These are phyloP conservation scores for Corynespora cassiicola DNA, from an alignment of 2,329 filamentous ascomycete genomes.

Conservation along the genomic window DNA sequence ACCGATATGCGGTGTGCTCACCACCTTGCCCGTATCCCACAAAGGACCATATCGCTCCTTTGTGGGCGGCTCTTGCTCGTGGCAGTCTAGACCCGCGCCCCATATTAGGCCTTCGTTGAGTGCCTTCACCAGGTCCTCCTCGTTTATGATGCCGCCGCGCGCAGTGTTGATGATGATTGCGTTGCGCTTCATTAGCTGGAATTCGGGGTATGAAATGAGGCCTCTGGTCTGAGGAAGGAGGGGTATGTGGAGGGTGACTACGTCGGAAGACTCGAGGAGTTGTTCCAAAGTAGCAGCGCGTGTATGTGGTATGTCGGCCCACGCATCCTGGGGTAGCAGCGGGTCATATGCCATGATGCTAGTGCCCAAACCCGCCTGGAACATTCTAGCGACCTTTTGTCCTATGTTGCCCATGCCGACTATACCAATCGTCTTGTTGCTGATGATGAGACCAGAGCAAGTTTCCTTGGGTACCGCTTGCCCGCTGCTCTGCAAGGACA, in stretches of 20 bases:
- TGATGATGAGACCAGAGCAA: slow-evolving; percentile 49
- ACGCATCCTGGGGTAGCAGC: slow-evolving; percentile 50
- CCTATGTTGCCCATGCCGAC: slow-evolving; percentile 54
- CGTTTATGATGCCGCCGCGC: slow-evolving; percentile 57
- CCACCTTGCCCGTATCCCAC: slow-evolving; percentile 52
- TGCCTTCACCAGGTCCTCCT: slow-evolving; percentile 52
- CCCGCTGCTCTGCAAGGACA: slow-evolving; percentile 40
- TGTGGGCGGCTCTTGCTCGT: slow-evolving; percentile 53
- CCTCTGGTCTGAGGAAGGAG: slow-evolving; percentile 29
- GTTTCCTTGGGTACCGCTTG: slow-evolving; percentile 47
- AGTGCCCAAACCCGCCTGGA: slow-evolving; percentile 46
- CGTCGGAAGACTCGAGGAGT: slow-evolving; percentile 18
- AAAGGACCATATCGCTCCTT: slow-evolving; percentile 48
- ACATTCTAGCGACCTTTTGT: slow-evolving; percentile 20
- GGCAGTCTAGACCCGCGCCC: slow-evolving; percentile 59
- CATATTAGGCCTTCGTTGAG: slow-evolving; percentile 50
- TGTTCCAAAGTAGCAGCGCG: slow-evolving; percentile 25
- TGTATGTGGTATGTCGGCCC: slow-evolving; percentile 22
- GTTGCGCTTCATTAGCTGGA: slow-evolving; percentile 49
- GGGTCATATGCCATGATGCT: slow-evolving; percentile 50
- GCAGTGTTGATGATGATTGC: slow-evolving; percentile 55
- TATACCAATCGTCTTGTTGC: slow-evolving; percentile 54
- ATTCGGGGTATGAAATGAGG: slow-evolving; percentile 42
- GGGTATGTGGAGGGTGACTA: slow-evolving; percentile 29
- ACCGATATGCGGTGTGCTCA: slow-evolving; percentile 59